These are phyloP conservation scores for Boletales sp. DNA, from an alignment of 768 basidiomycete species.

Conservation along the genomic window DNA sequence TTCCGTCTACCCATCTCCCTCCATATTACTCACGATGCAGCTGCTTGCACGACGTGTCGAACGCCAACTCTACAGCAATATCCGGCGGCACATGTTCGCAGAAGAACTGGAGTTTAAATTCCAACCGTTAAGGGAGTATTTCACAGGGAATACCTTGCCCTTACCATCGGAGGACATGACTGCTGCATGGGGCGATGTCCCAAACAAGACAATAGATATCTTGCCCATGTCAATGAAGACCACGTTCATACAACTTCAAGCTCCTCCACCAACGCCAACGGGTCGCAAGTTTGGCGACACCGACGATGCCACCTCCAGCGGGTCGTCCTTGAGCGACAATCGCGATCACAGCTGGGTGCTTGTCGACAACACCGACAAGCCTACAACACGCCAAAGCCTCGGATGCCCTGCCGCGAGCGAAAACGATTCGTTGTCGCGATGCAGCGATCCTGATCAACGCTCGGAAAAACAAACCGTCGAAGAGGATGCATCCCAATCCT, in stretches of 20 bases:
- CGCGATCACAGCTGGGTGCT: constrained; percentile 1
- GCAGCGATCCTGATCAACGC: background rate
- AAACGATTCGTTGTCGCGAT: background rate
- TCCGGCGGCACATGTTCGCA: constrained; percentile 3
- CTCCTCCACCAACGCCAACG: constrained; percentile 22
- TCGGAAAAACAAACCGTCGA: background rate
- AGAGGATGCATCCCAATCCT: background rate
- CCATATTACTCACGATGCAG: constrained; percentile 4
- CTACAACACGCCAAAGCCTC: background rate
- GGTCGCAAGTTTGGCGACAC: background rate
- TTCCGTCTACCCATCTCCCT: background rate
- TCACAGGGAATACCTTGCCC: constrained; percentile 14
- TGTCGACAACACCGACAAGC: background rate
- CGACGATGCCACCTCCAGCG: constrained; percentile 1
- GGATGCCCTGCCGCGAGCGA: background rate
- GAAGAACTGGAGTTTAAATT: constrained; percentile 14
- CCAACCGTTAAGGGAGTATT: constrained; percentile 17
- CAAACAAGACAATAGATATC: constrained; percentile 17
- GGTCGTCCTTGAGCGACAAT: background rate
- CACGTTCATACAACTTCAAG: background rate
- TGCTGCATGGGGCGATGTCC: constrained; percentile 24
- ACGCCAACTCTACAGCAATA: constrained; percentile 13
- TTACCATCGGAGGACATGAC: constrained; percentile 12
- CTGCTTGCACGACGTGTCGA: constrained; percentile 1
- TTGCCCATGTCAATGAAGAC: constrained; percentile 9